A percentile compares a stretch with the other conserved stretches of the same genome.
phyloP scores from a whole-genome alignment of 805 yeast species.

The Pichia paraexigua region DNA sequence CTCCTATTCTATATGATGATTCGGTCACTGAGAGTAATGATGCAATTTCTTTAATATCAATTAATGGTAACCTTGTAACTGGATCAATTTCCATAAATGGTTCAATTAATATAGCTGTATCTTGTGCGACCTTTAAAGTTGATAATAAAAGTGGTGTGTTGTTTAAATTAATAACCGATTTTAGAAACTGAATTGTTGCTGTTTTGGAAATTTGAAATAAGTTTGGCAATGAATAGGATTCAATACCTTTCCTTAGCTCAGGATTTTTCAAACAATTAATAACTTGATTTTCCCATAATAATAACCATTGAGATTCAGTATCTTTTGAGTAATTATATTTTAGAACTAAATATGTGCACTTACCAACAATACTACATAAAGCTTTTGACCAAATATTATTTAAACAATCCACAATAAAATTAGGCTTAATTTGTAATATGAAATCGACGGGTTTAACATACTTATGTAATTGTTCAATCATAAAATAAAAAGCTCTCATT shows the following conservation, averaged over 20 bases:
- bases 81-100: slow-evolving; percentile 37
- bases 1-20: slow-evolving; percentile 36
- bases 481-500: slow-evolving; percentile 53
- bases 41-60: slow-evolving; percentile 25
- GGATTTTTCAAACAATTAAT: slow-evolving; percentile 27
- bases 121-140: slow-evolving; percentile 57
- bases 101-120: slow-evolving; percentile 42
- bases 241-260: slow-evolving; percentile 38
- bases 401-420: slow-evolving; percentile 41
- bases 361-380: slow-evolving; percentile 61
- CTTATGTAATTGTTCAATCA: slow-evolving; percentile 49
- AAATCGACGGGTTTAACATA: slow-evolving; percentile 34
- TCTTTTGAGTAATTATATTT: slow-evolving; percentile 22
- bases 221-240: slow-evolving; percentile 53
- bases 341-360: slow-evolving; percentile 38
- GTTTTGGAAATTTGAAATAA: slow-evolving; percentile 46
- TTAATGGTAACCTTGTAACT: slow-evolving; percentile 13
- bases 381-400: slow-evolving; percentile 47
- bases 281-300: slow-evolving; percentile 41
- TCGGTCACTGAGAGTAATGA: slow-evolving; percentile 40
- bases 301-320: slow-evolving; percentile 37
- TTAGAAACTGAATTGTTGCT: slow-evolving; percentile 28
- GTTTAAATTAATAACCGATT: slow-evolving; percentile 11
- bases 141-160: slow-evolving; percentile 40
- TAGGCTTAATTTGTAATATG: slow-evolving; percentile 37